Evolutionary conservation across 176 grass and related monocot species (phyloP).

Genomic region (Urochloa ruziziensis): DNA sequence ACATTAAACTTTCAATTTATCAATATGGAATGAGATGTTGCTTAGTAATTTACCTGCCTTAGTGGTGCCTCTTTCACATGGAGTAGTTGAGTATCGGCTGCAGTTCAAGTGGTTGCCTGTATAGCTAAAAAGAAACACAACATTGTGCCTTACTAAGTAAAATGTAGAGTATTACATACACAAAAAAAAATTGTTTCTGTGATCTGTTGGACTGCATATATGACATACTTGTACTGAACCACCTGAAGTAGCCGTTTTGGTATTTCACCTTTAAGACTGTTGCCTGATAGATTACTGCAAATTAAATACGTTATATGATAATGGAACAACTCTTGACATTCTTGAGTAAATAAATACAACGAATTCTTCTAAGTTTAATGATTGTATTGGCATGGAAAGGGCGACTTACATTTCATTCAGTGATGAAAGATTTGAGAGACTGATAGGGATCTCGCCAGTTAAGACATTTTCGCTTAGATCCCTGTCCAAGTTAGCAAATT

Average conservation of each 20-base stretch:
- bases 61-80: conserved; percentile 7
- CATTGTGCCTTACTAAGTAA: background rate
- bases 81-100: conserved; percentile 11
- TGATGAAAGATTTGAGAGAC: conserved; percentile 58
- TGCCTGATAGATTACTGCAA: conserved; percentile 61
- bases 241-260: conserved; percentile 51
- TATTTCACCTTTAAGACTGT: conserved; percentile 57
- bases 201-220: conserved; percentile 2
- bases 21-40: background rate
- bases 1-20: background rate
- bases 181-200: background rate
- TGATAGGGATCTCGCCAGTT: conserved; percentile 54
- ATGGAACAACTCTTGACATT: conserved; percentile 2
- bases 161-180: background rate
- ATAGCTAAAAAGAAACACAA: conserved; percentile 52
- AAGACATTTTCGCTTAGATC: conserved; percentile 75
- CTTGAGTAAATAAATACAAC: conserved; percentile 16
- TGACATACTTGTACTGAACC: conserved; percentile 62
- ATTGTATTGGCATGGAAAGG: background rate
- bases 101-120: conserved; percentile 57
- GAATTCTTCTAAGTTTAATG: background rate
- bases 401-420: conserved; percentile 77
- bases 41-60: conserved; percentile 21
- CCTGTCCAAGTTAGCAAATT: conserved; percentile 37
- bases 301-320: conserved; percentile 25